These are phyloP conservation scores for Andrographis paniculata DNA, from an alignment of 305 asterid genomes.

Conservation along the genomic window DNA sequence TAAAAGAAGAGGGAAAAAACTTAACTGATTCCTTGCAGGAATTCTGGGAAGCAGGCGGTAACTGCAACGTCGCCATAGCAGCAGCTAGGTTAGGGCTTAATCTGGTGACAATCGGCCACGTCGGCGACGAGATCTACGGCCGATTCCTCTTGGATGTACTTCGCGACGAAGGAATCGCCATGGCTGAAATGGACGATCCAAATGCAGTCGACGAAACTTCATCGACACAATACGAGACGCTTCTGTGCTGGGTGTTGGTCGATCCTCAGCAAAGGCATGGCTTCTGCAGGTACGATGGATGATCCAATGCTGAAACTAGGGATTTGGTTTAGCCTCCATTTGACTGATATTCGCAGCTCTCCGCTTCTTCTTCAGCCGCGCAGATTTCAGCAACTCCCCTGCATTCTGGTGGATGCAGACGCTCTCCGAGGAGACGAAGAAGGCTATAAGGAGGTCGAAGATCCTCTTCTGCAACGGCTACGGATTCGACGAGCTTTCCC, in stretches of 20 bases:
- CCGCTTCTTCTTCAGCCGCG: slow-evolving; percentile 55
- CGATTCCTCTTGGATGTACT: slow-evolving; percentile 75
- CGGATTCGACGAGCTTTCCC: slow-evolving; percentile 83
- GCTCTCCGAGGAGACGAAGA: slow-evolving; percentile 57
- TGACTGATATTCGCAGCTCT: too few species aligned
- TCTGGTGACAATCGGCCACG: slow-evolving; percentile 62
- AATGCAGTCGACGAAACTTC: slow-evolving; percentile 26
- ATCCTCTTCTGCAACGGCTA: slow-evolving; percentile 87
- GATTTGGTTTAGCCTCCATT: slow-evolving; percentile 1
- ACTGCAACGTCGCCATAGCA: slow-evolving; percentile 95
- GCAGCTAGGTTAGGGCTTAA: slow-evolving; percentile 89
- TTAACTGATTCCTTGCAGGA: too few species aligned
- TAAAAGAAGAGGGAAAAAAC: slow-evolving; percentile 53
- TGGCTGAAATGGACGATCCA: slow-evolving; percentile 53
- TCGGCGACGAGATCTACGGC: slow-evolving; percentile 80
- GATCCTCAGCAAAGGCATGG: slow-evolving; percentile 90
- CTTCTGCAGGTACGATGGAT: slow-evolving; percentile 67
- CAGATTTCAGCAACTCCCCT: slow-evolving; percentile 74
- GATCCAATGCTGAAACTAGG: slow-evolving; percentile 8
- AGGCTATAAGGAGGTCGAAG: slow-evolving; percentile 68
- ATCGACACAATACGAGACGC: slow-evolving; percentile 54
- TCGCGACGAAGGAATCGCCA: slow-evolving; percentile 56
- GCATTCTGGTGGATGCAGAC: slow-evolving; percentile 74
- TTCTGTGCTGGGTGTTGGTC: slow-evolving; percentile 90
- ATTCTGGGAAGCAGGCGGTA: slow-evolving; percentile 99